These are phyloP conservation scores for Sarcodon aspratus DNA, from an alignment of 768 basidiomycete species.

Conservation along the genomic window DNA sequence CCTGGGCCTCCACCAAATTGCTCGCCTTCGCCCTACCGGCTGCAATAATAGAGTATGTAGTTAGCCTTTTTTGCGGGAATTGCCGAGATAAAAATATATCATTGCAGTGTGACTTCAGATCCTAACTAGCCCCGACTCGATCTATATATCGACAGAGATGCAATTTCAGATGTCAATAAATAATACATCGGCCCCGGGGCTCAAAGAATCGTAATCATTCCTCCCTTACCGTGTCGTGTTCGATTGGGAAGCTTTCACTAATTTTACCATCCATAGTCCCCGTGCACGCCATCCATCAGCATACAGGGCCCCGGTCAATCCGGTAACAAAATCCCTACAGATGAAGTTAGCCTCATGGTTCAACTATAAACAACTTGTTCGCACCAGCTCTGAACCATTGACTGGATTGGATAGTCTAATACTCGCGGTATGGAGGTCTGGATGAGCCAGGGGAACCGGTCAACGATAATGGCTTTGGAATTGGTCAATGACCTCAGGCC, in stretches of 20 bases:
- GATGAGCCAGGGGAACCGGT: conserved; percentile 75
- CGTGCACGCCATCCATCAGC: conserved; percentile 35
- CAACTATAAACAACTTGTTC: conserved; percentile 12
- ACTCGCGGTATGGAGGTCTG: conserved; percentile 81
- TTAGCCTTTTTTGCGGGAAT: too few species aligned
- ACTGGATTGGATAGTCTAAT: conserved; percentile 79
- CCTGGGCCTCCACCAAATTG: too few species aligned
- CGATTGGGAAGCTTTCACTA: conserved; percentile 26
- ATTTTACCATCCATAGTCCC: conserved; percentile 26
- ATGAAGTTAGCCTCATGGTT: background rate
- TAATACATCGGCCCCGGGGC: background rate
- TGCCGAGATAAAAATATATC: background rate
- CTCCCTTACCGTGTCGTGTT: conserved; percentile 3
- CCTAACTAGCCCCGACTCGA: too few species aligned
- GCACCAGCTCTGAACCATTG: conserved; percentile 64
- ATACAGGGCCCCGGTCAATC: conserved; percentile 35
- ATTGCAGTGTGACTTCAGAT: background rate
- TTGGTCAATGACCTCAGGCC: conserved; percentile 84
- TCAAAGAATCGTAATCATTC: conserved; percentile 5
- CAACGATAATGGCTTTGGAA: conserved; percentile 77
- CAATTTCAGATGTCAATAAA: conserved; percentile 6
- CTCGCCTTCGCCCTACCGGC: too few species aligned
- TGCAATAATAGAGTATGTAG: too few species aligned
- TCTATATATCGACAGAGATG: background rate
- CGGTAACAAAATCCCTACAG: conserved; percentile 38